Conservation (phyloP, 345 rosid species). For the Citrus trifoliata region DNA sequence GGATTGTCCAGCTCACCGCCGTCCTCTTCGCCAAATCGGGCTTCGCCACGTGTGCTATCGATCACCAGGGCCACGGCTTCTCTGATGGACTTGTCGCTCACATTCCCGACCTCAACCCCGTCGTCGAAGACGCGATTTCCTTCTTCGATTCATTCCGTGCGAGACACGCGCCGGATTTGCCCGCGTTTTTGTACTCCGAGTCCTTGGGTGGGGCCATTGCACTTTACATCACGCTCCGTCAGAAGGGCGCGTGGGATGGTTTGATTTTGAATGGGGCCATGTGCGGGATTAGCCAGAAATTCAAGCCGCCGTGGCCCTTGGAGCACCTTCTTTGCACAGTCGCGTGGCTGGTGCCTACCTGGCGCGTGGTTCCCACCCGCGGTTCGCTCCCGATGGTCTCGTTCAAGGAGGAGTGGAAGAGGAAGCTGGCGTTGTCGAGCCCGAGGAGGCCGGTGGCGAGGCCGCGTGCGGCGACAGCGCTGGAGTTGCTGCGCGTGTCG, state of each 20-base stretch:
- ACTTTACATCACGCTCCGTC: conserved; percentile 69
- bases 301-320: conserved; percentile 95
- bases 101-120: conserved; percentile 69
- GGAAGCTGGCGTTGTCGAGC: conserved; percentile 59
- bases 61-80: conserved; percentile 98
- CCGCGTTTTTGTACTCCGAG: conserved; percentile 78
- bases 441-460: conserved; percentile 54
- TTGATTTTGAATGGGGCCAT: conserved; percentile 84
- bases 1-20: conserved; percentile 72
- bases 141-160: conserved; percentile 67
- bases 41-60: conserved; percentile 76
- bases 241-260: conserved; percentile 72
- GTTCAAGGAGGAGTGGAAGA: conserved; percentile 82
- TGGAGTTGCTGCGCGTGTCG: conserved; percentile 71
- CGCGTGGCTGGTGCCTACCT: conserved; percentile 74
- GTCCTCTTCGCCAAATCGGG: conserved; percentile 78
- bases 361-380: conserved; percentile 90
- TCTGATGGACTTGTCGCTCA: conserved; percentile 75
- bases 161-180: conserved; percentile 44
- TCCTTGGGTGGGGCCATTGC: conserved; percentile 95
- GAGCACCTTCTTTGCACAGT: conserved; percentile 64
- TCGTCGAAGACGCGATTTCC: conserved; percentile 73
- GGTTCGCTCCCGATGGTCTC: conserved; percentile 64
- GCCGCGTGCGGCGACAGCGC: conserved; percentile 90
- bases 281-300: conserved; percentile 86